A percentile compares a stretch with the other conserved stretches of the same genome.
These are phyloP conservation scores for Sugiyamaella mastotermitis DNA, from an alignment of 805 yeast species.

Conservation along the genomic window DNA sequence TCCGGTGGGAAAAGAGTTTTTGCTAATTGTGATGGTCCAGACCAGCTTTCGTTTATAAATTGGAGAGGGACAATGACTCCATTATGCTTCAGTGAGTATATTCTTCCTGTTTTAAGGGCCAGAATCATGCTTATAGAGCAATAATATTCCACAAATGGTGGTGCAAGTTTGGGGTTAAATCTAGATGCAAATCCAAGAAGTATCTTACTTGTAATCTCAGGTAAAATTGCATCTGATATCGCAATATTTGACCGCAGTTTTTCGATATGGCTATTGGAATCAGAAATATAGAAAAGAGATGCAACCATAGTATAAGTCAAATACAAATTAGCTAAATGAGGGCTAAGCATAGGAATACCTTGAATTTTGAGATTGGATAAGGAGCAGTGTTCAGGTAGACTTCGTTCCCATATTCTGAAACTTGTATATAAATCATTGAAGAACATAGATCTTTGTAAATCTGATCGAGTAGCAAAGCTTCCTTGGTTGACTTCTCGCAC, in stretches of 20 bases:
- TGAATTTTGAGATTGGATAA: background rate
- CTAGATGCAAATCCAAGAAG: background rate
- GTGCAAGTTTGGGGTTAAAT: slow-evolving; percentile 2
- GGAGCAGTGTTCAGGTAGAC: slow-evolving; percentile 10
- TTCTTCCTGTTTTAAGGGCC: background rate
- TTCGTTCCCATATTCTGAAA: slow-evolving; percentile 5
- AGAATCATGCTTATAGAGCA: background rate
- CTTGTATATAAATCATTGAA: slow-evolving; percentile 2
- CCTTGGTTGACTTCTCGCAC: slow-evolving; percentile 5
- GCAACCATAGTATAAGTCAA: slow-evolving; percentile 3
- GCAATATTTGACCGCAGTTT: no score
- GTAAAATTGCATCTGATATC: no score
- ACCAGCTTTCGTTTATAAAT: slow-evolving; percentile 4
- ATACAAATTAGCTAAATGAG: slow-evolving; percentile 1
- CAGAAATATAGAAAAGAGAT: slow-evolving; percentile 2
- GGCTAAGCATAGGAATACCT: background rate
- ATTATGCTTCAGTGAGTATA: background rate
- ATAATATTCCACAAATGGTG: slow-evolving; percentile 8
- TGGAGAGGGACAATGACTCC: background rate
- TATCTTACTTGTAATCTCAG: slow-evolving; percentile 2
- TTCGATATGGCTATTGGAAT: no score
- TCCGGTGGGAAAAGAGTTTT: no score
- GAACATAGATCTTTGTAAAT: slow-evolving; percentile 5
- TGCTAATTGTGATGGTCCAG: slow-evolving; percentile 1
- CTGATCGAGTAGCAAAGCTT: slow-evolving; percentile 1